Conservation (phyloP, 2,329 filamentous ascomycete species). For the Beauveria varroae region DNA sequence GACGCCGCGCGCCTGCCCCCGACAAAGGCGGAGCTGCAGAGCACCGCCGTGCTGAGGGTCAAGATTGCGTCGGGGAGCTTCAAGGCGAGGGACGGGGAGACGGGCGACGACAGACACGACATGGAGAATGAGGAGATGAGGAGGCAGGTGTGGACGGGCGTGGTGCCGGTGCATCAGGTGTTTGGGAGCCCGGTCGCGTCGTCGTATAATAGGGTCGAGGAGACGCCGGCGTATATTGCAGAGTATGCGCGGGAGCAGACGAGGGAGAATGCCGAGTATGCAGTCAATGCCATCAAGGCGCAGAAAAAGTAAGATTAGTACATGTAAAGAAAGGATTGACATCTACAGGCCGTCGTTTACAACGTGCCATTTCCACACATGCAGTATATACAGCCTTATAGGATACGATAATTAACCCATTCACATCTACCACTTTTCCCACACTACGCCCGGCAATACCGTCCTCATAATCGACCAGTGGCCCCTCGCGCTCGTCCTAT, state of each 20-base stretch:
- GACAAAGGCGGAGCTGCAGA: constrained; percentile 64
- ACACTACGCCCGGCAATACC: constrained; percentile 69
- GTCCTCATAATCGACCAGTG: constrained; percentile 91
- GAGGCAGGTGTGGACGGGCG: constrained; percentile 46
- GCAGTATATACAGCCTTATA: neutral
- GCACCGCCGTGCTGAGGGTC: constrained; percentile 65
- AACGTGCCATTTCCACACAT: neutral
- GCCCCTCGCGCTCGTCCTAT: constrained; percentile 66
- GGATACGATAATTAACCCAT: too few relatives aligned
- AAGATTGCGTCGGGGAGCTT: constrained; percentile 63
- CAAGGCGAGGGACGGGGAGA: constrained; percentile 62
- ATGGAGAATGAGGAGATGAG: constrained; percentile 34
- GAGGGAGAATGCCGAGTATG: neutral
- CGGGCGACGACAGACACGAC: constrained; percentile 47
- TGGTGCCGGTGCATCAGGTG: constrained; percentile 54
- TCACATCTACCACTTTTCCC: constrained; percentile 71
- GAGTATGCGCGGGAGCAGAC: constrained; percentile 16
- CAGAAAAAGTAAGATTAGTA: neutral
- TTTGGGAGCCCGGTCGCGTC: constrained; percentile 57
- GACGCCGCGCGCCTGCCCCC: constrained; percentile 61
- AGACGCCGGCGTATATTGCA: constrained; percentile 55
- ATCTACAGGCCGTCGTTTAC: neutral
- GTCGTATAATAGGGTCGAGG: constrained; percentile 47
- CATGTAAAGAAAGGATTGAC: neutral
- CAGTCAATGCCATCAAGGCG: constrained; percentile 28